Evolutionary conservation across 805 yeast genomes (phyloP).

Genomic region (Debaryomyces prosopidis): DNA sequence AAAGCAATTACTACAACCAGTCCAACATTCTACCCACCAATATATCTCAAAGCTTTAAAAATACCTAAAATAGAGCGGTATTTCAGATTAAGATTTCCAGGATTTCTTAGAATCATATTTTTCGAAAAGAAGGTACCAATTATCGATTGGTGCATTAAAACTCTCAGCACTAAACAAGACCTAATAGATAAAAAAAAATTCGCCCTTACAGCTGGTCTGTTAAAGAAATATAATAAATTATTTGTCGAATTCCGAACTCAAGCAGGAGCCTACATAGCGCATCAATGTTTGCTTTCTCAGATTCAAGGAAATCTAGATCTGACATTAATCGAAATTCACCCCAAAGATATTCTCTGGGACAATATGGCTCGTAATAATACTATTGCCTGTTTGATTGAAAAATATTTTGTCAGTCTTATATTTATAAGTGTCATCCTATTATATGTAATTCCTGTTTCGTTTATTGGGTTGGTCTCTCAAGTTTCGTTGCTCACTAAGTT

Average conservation of each 20-base stretch:
- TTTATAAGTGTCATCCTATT: slow-evolving; percentile 50
- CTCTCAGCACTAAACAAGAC: slow-evolving; percentile 12
- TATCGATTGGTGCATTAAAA: slow-evolving; percentile 29
- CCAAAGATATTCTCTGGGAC: slow-evolving; percentile 71
- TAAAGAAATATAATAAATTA: slow-evolving; percentile 40
- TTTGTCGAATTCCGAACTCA: slow-evolving; percentile 64
- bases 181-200: slow-evolving; percentile 20
- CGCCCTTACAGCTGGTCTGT: slow-evolving; percentile 16
- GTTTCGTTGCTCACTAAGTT: slow-evolving; percentile 61
- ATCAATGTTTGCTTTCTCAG: slow-evolving; percentile 53
- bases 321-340: slow-evolving; percentile 55
- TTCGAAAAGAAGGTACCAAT: slow-evolving; percentile 20
- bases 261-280: slow-evolving; percentile 61
- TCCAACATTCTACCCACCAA: slow-evolving; percentile 34
- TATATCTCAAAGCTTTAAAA: slow-evolving; percentile 17
- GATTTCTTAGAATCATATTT: slow-evolving; percentile 23
- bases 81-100: slow-evolving; percentile 26
- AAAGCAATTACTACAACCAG: slow-evolving; percentile 3
- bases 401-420: slow-evolving; percentile 43
- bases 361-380: slow-evolving; percentile 49
- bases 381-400: slow-evolving; percentile 36
- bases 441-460: slow-evolving; percentile 85
- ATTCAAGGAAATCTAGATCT: slow-evolving; percentile 43
- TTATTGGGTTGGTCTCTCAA: slow-evolving; percentile 75
- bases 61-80: slow-evolving; percentile 22